Base-by-base conservation (phyloP, 2,329 filamentous ascomycete species). In the Curvularia verruculosa region DNA sequence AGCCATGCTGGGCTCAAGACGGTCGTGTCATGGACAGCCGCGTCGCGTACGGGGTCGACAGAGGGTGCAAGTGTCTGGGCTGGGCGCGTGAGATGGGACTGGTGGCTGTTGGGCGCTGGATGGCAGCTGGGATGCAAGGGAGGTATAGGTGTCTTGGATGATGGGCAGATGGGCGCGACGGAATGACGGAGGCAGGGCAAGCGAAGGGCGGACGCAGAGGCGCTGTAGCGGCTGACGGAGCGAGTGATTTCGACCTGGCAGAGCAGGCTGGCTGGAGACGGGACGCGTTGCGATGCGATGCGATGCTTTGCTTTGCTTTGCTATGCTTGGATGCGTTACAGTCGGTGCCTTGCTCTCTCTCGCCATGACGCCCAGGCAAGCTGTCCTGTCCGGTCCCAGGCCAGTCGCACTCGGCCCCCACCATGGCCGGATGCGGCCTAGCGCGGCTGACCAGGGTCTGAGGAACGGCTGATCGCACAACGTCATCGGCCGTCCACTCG, bases 1-100 rank as follows among this genome's bases (percentile, higher is more conserved):
- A 66, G 74, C 75, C 76, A 78, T 78, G 66, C 60, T 71, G 66
- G 63, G 63, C 60, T 72, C 57, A 73, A 39, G 58, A 51, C 55
- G n/a, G 24, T 60, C 39, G 58, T 63, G 53, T 68, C 72, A 74
- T 75, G 64, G 43, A 66, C 68, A 72, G 61, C 56, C 46, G 58
- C 31, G 26, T 29, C 12, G 59, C 55, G 47, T 47, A 26, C 12
- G 10, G 19, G 45, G 31, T 52, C 46, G 55, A 52, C 24, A 15
- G 61, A 56, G 44, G 52, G 23, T 29, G 13, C 15, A 13, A 9
- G 15, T 15, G 31, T 34, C 31, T 12, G 31, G 31, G 40, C 31
- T 43, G 21, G 29, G 49, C 41, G 34, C 28, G 52, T 43, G 53
- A 29, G 49, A 60, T 48, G 58, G 61, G 53, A 56, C 56, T 58